These are phyloP conservation scores for Verticillium longisporum DNA, from an alignment of 2,329 filamentous ascomycete genomes.

Conservation along the genomic window DNA sequence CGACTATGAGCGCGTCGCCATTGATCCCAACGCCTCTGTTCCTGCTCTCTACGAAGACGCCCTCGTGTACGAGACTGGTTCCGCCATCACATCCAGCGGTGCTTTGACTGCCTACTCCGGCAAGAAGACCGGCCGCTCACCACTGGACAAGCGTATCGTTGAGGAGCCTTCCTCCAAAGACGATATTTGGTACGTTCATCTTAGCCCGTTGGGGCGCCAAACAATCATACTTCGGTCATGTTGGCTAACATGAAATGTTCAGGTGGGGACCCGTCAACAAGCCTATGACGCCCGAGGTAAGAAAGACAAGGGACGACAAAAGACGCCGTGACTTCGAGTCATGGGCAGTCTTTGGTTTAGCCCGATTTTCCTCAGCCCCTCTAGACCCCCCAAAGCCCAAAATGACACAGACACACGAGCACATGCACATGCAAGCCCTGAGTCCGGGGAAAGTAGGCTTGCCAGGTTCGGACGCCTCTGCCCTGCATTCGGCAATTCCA, in stretches of 20 bases:
- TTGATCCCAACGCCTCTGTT: slow-evolving; percentile 94
- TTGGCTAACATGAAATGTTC: slow-evolving; percentile 6
- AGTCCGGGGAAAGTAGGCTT: neutral
- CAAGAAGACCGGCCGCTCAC: slow-evolving; percentile 95
- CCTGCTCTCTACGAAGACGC: slow-evolving; percentile 98
- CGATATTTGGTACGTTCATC: slow-evolving; percentile 65
- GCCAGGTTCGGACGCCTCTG: neutral
- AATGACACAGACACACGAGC: neutral
- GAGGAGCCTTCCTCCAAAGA: slow-evolving; percentile 84
- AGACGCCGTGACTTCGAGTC: slow-evolving; percentile 1
- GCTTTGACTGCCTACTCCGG: slow-evolving; percentile 96
- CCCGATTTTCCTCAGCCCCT: neutral
- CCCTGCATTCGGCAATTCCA: neutral
- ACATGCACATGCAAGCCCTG: neutral
- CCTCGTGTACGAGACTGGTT: slow-evolving; percentile 91
- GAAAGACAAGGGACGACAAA: slow-evolving; percentile 20
- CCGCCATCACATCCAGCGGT: slow-evolving; percentile 92
- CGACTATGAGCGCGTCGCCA: slow-evolving; percentile 96
- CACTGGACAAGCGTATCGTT: slow-evolving; percentile 95
- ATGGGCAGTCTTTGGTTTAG: neutral
- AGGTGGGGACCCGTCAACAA: slow-evolving; percentile 98
- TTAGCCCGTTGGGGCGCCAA: neutral
- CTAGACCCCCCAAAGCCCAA: neutral
- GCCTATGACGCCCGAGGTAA: slow-evolving; percentile 94
- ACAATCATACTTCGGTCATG: slow-evolving; percentile 3